phyloP scores from a whole-genome alignment of 306 rosid species.

The Sindora glabra region DNA sequence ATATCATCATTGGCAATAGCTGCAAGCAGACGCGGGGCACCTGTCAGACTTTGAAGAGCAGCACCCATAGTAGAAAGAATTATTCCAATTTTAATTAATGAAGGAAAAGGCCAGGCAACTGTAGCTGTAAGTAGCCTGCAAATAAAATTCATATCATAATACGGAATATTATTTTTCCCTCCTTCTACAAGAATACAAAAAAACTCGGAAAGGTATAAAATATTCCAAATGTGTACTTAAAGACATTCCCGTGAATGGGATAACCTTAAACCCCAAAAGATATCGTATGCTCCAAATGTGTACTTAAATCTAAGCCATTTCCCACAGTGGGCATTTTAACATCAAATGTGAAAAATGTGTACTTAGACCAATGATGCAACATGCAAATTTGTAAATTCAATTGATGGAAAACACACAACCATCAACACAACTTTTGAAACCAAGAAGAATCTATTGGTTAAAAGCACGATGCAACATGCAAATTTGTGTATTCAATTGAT shows the following conservation, averaged over 20 bases:
- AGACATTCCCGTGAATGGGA: too few relatives aligned
- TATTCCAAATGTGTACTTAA: neutral
- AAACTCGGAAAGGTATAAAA: neutral
- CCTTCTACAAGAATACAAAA: neutral
- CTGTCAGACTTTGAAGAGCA: constrained; percentile 98
- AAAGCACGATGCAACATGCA: too few relatives aligned
- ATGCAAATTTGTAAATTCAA: too few relatives aligned
- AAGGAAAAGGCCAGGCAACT: constrained; percentile 96
- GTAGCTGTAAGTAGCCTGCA: constrained; percentile 96
- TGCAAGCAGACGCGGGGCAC: constrained; percentile 98
- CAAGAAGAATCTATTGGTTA: too few relatives aligned
- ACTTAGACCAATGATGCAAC: too few relatives aligned
- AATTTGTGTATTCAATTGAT: too few relatives aligned
- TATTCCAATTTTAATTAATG: constrained; percentile 82
- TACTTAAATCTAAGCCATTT: neutral
- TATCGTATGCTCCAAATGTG: neutral
- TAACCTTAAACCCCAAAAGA: too few relatives aligned
- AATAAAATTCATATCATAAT: constrained; percentile 24
- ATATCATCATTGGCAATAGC: constrained; percentile 99
- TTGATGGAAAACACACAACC: too few relatives aligned
- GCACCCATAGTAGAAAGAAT: constrained; percentile 98
- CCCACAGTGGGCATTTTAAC: too few relatives aligned
- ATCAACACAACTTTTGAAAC: too few relatives aligned
- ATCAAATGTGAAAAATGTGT: too few relatives aligned
- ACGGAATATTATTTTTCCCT: neutral